Base-by-base conservation (phyloP, 2,329 filamentous ascomycete species). In the Escovopsis sp. region DNA sequence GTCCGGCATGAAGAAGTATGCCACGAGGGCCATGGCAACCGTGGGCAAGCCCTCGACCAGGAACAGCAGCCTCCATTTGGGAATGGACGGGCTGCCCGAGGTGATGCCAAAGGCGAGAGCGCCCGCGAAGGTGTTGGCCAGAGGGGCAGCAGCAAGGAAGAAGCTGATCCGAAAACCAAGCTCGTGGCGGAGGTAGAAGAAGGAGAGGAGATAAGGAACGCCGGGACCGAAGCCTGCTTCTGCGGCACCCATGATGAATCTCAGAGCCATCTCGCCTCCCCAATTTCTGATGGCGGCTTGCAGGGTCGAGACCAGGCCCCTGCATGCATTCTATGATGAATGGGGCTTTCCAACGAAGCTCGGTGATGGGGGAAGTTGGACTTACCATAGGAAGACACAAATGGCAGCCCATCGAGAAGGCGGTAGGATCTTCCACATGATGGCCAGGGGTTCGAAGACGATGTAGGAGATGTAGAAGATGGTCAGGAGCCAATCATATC, bases 31-130 rank as follows among this genome's bases (percentile, higher is more conserved):
- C 43, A 56, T 52, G 2, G 53, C 13, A 10, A 60, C 43, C 5
- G 55, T 58, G 2, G 56, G 54, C 4, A 50, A 44, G 2, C 57
- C 58, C 41, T 58, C 54, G 27, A 57, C 46, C 8, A 61, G 45
- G 39, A 61, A 58, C 3, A 61, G 45, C 4, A 57, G 44, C 27
- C 52, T 46, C 58, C 58, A 61, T 7, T 48, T 45, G 9, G 47
- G 53, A 15, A 58, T 41, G 2, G 44, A 47, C 2, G 48, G 43
- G 8, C 52, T 46, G 34, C 53, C 52, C 10, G 56, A 52, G 4
- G 52, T 53, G 36, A 60, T 57, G 7, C 53, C 58, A 39, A 58
- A 61, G 1, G 57, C 58, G 14, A 61, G 47, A 4, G 58, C 51
- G 7, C 51, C 52, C 5, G 57, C 57, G 42, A 60, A 60, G 15